Evolutionary conservation across 148 eudicot species (phyloP).

Genomic region (Cornus kousa): DNA sequence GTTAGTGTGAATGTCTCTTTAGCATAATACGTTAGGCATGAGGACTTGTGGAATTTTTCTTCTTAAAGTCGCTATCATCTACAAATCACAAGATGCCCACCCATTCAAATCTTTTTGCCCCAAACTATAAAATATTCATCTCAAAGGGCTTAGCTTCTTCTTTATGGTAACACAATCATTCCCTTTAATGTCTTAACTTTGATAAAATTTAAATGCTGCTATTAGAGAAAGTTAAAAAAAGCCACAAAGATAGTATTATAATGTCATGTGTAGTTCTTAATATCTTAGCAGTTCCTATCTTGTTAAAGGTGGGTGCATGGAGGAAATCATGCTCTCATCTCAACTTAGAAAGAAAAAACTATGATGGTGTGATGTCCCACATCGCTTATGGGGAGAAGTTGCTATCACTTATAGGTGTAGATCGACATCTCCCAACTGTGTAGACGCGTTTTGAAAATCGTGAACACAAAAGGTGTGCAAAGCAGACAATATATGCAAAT

Average conservation of each 20-base stretch:
- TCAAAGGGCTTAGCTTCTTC: conserved; percentile 12
- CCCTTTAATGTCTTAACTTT: background rate
- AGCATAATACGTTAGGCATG: conserved; percentile 27
- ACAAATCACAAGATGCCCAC: conserved; percentile 40
- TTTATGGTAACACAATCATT: background rate
- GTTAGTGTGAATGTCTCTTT: conserved; percentile 35
- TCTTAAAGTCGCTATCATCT: conserved; percentile 18
- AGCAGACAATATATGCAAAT: too few species aligned
- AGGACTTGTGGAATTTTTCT: conserved; percentile 14
- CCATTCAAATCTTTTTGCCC: conserved; percentile 22
- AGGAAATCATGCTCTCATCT: background rate
- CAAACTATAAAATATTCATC: conserved; percentile 3
- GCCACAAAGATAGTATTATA: background rate
- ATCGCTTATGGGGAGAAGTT: too few species aligned
- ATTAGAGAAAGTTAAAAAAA: conserved; percentile 1
- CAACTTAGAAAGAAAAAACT: background rate
- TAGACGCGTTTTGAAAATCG: too few species aligned
- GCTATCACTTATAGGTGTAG: too few species aligned
- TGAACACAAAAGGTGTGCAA: too few species aligned
- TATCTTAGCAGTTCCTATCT: background rate
- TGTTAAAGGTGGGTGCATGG: background rate
- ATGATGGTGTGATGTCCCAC: background rate
- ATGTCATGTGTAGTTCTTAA: background rate
- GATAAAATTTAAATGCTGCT: conserved; percentile 2
- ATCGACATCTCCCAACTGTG: too few species aligned